Evolutionary conservation across 768 basidiomycete species (phyloP).

Genomic region (Mycena rebaudengoi): DNA sequence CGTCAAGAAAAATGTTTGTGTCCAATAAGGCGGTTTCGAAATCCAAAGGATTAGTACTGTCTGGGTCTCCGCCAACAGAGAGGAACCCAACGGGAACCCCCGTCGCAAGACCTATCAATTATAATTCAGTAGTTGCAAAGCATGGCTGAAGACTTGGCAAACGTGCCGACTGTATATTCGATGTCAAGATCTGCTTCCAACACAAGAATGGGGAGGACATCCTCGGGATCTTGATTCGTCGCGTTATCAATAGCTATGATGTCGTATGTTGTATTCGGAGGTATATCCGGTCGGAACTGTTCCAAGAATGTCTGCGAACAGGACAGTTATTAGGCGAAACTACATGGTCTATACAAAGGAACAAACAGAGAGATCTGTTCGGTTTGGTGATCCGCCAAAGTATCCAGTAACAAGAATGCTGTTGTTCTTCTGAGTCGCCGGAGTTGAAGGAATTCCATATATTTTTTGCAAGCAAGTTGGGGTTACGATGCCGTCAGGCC

Average conservation of each 20-base stretch:
- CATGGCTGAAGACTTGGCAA: neutral
- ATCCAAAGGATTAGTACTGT: neutral
- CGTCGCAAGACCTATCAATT: neutral
- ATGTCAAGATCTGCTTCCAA: conserved; percentile 9
- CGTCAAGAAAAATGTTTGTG: too few relatives aligned
- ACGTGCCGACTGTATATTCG: conserved; percentile 12
- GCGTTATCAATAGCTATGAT: conserved; percentile 4
- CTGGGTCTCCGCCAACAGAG: too few relatives aligned
- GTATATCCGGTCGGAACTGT: conserved; percentile 11
- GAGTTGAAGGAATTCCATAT: conserved; percentile 11
- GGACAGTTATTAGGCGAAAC: conserved; percentile 1
- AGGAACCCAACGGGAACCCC: too few relatives aligned
- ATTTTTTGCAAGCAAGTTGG: conserved; percentile 15
- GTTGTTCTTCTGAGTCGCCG: conserved; percentile 10
- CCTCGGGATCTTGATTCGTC: neutral
- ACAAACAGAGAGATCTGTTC: conserved; percentile 1
- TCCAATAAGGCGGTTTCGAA: neutral
- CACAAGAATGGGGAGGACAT: neutral
- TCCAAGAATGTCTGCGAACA: conserved; percentile 3
- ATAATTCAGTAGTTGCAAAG: neutral
- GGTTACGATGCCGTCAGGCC: conserved; percentile 7
- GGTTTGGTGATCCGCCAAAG: neutral
- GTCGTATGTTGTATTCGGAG: neutral
- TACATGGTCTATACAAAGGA: neutral
- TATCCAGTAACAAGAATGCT: conserved; percentile 15